Evolutionary conservation across 805 yeast species (phyloP).

Genomic region (Zygosaccharomyces bisporus): DNA sequence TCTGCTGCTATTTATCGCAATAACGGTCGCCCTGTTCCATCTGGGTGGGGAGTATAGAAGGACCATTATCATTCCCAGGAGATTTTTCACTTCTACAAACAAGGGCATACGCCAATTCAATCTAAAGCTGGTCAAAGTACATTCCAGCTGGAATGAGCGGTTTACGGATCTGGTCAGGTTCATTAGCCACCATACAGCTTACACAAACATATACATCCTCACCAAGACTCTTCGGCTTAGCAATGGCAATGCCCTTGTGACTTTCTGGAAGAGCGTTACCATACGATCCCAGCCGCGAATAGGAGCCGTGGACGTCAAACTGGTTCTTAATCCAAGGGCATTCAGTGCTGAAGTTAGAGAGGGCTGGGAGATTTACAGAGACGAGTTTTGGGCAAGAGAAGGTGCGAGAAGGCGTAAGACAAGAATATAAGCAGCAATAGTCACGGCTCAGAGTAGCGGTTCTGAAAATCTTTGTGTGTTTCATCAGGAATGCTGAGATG

Average conservation of each 20-base stretch:
- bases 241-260: slow-evolving; percentile 16
- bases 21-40: slow-evolving; percentile 73
- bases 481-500: slow-evolving; percentile 12
- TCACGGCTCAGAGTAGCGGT: slow-evolving; percentile 23
- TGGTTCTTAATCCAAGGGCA: slow-evolving; percentile 74
- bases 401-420: slow-evolving; percentile 55
- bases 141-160: slow-evolving; percentile 38
- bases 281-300: slow-evolving; percentile 51
- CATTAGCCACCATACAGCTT: slow-evolving; percentile 28
- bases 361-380: slow-evolving; percentile 91
- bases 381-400: slow-evolving; percentile 90
- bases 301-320: slow-evolving; percentile 77
- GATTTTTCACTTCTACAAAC: slow-evolving; percentile 76
- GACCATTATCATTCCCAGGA: slow-evolving; percentile 77
- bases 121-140: slow-evolving; percentile 65
- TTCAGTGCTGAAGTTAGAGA: slow-evolving; percentile 82
- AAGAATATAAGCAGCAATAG: slow-evolving; percentile 1
- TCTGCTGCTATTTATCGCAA: slow-evolving; percentile 53
- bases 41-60: slow-evolving; percentile 86
- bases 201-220: slow-evolving; percentile 18
- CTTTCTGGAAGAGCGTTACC: slow-evolving; percentile 29
- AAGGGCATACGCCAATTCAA: slow-evolving; percentile 85
- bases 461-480: slow-evolving; percentile 18
- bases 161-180: slow-evolving; percentile 36
- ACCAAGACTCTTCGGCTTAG: slow-evolving; percentile 14